Evolutionary conservation across 2,329 filamentous ascomycete species (phyloP).

Genomic region (Clathrospora elynae): DNA sequence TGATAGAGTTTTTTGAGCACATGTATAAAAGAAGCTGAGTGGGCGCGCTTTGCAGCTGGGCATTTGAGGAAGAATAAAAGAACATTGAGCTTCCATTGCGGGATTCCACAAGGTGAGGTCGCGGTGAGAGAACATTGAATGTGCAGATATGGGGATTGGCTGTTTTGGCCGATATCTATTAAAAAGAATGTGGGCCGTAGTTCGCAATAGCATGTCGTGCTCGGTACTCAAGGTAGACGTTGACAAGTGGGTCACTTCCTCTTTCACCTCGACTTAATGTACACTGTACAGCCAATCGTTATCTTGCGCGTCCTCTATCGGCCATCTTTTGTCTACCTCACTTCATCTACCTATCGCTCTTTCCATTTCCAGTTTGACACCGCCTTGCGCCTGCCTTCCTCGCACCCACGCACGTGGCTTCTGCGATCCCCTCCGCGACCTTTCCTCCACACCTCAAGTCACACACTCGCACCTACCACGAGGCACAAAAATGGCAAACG

Average conservation of each 20-base stretch:
- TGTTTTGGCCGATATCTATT: too few relatives aligned
- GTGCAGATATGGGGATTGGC: neutral
- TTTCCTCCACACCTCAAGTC: constrained; percentile 14
- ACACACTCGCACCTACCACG: constrained; percentile 21
- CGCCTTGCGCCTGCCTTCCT: constrained; percentile 1
- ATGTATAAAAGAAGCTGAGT: constrained; percentile 35
- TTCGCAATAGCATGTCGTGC: neutral
- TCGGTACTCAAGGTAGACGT: neutral
- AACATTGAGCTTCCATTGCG: constrained; percentile 13
- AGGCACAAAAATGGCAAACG: constrained; percentile 31
- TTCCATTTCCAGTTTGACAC: constrained; percentile 1
- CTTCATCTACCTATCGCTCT: constrained; percentile 1
- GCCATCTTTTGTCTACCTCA: constrained; percentile 1
- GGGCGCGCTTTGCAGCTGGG: constrained; percentile 27
- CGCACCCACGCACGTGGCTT: constrained; percentile 6
- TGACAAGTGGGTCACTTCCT: constrained; percentile 4
- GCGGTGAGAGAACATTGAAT: neutral
- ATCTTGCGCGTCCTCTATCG: neutral
- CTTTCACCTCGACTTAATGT: constrained; percentile 18
- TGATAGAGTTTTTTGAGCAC: constrained; percentile 29
- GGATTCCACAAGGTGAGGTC: neutral
- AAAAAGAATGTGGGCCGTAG: neutral
- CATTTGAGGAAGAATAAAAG: constrained; percentile 40
- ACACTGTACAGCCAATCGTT: constrained; percentile 4
- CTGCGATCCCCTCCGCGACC: constrained; percentile 10